Conservation (phyloP, 2,329 filamentous ascomycete genomes). For the Talaromyces sp. region DNA sequence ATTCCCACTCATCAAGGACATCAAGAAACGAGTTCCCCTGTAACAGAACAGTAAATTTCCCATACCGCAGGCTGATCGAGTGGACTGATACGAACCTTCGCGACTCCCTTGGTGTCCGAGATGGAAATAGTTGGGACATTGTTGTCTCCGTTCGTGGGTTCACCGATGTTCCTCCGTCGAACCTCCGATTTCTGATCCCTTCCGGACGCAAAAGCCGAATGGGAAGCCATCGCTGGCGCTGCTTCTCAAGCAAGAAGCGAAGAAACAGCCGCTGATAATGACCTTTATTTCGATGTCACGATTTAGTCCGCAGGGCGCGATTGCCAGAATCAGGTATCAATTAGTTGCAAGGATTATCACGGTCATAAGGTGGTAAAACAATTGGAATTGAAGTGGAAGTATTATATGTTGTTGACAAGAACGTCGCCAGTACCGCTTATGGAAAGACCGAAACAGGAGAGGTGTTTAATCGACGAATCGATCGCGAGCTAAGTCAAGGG, state of each 20-base stretch:
- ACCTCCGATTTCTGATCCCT: slow-evolving; percentile 11
- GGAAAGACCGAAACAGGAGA: slow-evolving; percentile 4
- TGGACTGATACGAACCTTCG: slow-evolving; percentile 6
- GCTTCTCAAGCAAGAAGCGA: slow-evolving; percentile 13
- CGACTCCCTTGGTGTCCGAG: slow-evolving; percentile 6
- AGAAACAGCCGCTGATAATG: slow-evolving; percentile 15
- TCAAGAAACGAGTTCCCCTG: slow-evolving; percentile 35
- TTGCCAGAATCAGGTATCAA: not conserved
- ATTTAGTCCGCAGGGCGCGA: not conserved
- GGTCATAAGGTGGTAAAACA: not conserved
- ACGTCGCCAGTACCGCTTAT: not conserved
- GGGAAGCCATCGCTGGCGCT: slow-evolving; percentile 13
- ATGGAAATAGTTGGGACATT: slow-evolving; percentile 5
- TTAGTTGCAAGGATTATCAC: not conserved
- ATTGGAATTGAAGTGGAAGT: not conserved
- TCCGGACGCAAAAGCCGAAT: slow-evolving; percentile 12
- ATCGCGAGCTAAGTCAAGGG: slow-evolving; percentile 2
- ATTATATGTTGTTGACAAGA: not conserved
- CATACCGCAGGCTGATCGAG: not conserved
- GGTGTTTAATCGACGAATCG: not conserved
- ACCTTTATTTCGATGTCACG: not conserved
- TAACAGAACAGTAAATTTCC: not conserved
- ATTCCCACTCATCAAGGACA: slow-evolving; percentile 54
- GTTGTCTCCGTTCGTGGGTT: slow-evolving; percentile 4
- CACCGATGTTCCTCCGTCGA: slow-evolving; percentile 11